These are phyloP conservation scores for Phytophthora tubulina DNA, from an alignment of 352 stramenopile genomes.

Conservation along the genomic window DNA sequence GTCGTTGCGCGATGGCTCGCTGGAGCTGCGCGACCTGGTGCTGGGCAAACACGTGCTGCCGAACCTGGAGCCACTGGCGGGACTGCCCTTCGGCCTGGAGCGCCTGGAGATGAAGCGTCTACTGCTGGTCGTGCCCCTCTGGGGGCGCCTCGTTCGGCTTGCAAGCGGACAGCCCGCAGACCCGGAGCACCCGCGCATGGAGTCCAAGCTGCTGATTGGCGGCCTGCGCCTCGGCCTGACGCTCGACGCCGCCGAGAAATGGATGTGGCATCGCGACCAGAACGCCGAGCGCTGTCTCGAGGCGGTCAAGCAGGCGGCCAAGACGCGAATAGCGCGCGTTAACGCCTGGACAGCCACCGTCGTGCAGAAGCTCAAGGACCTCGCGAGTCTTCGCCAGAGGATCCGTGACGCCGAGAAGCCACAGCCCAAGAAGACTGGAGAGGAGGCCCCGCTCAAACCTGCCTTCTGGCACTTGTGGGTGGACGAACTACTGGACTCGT, in stretches of 20 bases:
- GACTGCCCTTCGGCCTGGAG: constrained; percentile 74
- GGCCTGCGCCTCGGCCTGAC: constrained; percentile 65
- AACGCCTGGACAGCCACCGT: constrained; percentile 69
- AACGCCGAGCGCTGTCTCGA: constrained; percentile 68
- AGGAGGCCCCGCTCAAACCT: constrained; percentile 34
- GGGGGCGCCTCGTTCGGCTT: constrained; percentile 39
- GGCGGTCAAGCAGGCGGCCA: constrained; percentile 64
- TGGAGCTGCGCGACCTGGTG: constrained; percentile 71
- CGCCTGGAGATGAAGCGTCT: constrained; percentile 66
- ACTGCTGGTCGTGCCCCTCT: constrained; percentile 64
- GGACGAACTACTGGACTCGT: constrained; percentile 79
- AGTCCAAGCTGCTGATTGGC: constrained; percentile 61
- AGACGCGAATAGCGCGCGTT: constrained; percentile 54
- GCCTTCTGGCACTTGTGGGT: constrained; percentile 68
- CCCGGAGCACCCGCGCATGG: constrained; percentile 32
- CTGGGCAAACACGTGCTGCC: constrained; percentile 55
- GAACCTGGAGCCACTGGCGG: constrained; percentile 64
- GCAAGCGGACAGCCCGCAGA: constrained; percentile 23
- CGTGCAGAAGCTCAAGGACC: constrained; percentile 71
- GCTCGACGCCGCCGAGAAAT: constrained; percentile 77
- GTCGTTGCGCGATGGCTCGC: constrained; percentile 66
- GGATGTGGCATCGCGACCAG: constrained; percentile 76
- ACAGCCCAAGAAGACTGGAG: constrained; percentile 18
- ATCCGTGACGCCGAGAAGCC: constrained; percentile 46
- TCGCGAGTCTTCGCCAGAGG: constrained; percentile 46